A percentile compares a stretch with the other conserved stretches of the same genome.
These are phyloP conservation scores for Pittosporum tobira DNA, from an alignment of 129 eudicot genomes.

Conservation along the genomic window DNA sequence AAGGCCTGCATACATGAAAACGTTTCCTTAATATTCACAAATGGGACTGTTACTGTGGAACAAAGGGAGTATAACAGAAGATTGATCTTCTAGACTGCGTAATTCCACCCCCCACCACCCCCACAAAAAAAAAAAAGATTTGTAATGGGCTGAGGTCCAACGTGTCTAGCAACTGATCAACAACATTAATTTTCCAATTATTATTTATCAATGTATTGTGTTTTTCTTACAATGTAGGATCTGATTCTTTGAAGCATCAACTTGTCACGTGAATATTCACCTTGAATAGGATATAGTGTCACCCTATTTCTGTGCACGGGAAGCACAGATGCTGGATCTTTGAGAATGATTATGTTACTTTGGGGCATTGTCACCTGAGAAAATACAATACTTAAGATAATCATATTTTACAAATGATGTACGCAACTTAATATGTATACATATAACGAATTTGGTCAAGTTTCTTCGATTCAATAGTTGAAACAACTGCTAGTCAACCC, in stretches of 20 bases:
- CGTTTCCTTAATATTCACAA: too few relatives aligned
- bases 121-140: not conserved
- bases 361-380: conserved; percentile 74
- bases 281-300: conserved; percentile 65
- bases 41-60: too few relatives aligned
- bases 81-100: too few relatives aligned
- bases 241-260: conserved; percentile 99
- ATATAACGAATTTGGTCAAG: too few relatives aligned
- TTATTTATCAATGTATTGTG: conserved; percentile 25
- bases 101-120: too few relatives aligned
- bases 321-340: conserved; percentile 78
- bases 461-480: not conserved
- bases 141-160: conserved; percentile 2
- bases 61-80: too few relatives aligned
- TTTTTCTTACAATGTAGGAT: conserved; percentile 99
- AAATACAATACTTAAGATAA: conserved; percentile 3
- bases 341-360: conserved; percentile 64
- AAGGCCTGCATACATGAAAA: conserved; percentile 47
- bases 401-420: too few relatives aligned
- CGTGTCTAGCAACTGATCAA: conserved; percentile 3
- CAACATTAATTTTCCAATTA: not conserved
- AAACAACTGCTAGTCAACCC: not conserved
- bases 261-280: conserved; percentile 97
- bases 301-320: conserved; percentile 59
- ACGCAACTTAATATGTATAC: too few relatives aligned